A percentile compares a stretch with the other conserved stretches of the same genome.
Conservation (phyloP, 768 basidiomycete genomes). For the Lactarius psammicola region DNA sequence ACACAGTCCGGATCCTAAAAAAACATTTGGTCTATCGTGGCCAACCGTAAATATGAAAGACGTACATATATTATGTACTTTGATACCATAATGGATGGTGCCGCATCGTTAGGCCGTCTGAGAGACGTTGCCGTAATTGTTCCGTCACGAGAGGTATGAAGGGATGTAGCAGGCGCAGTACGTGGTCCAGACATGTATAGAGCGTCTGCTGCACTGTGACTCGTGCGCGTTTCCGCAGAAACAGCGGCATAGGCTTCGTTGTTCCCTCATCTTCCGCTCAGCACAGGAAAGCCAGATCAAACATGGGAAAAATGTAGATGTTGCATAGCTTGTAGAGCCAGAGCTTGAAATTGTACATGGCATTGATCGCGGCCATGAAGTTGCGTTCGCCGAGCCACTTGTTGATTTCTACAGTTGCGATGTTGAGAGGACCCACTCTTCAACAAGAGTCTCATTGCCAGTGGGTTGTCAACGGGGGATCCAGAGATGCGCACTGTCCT, state of each 20-base stretch:
- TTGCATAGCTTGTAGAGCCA: constrained; percentile 99
- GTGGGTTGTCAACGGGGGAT: constrained; percentile 55
- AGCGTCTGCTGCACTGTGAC: no score
- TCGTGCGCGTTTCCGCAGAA: constrained; percentile 53
- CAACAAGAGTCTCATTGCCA: constrained; percentile 87
- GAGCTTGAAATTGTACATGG: constrained; percentile 86
- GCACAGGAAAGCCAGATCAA: not conserved
- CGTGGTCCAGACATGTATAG: no score
- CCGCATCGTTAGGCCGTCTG: constrained; percentile 79
- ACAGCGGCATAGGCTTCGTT: constrained; percentile 91
- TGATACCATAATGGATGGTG: constrained; percentile 87
- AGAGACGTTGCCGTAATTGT: constrained; percentile 96
- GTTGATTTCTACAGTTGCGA: constrained; percentile 76
- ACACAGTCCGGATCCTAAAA: constrained; percentile 59
- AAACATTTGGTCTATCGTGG: not conserved
- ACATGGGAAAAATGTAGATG: constrained; percentile 67
- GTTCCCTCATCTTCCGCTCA: constrained; percentile 65
- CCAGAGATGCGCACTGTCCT: constrained; percentile 7
- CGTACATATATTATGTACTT: constrained; percentile 77
- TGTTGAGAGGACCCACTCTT: constrained; percentile 93
- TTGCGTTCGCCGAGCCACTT: constrained; percentile 72
- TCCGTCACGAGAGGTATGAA: no score
- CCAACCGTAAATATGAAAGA: constrained; percentile 24
- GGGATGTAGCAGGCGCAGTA: no score
- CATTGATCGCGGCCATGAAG: constrained; percentile 88